A percentile compares a stretch with the other conserved stretches of the same genome.
Evolutionary conservation across 495 filamentous ascomycete genomes (phyloP).

Genomic region (Diplogelasinospora grovesii): DNA sequence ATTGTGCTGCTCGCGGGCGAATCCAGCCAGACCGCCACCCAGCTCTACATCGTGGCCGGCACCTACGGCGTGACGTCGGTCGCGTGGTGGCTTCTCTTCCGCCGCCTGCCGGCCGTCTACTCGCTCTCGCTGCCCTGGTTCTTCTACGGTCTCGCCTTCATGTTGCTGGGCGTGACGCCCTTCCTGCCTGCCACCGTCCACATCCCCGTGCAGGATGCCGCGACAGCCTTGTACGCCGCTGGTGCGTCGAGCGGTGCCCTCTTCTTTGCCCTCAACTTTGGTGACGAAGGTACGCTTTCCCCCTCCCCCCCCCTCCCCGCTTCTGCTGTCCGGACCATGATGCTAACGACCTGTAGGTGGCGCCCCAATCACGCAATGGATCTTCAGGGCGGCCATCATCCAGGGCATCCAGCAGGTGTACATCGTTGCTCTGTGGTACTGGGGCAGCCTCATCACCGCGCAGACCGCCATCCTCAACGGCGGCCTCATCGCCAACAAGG

Average conservation of each 20-base stretch:
- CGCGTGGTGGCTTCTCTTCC: conserved; percentile 41
- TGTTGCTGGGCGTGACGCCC: conserved; percentile 56
- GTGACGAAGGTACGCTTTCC: conserved; percentile 40
- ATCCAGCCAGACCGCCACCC: conserved; percentile 49
- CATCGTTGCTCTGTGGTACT: conserved; percentile 55
- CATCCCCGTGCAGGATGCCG: conserved; percentile 40
- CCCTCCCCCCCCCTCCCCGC: not conserved
- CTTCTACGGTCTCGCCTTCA: conserved; percentile 55
- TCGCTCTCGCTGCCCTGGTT: conserved; percentile 47
- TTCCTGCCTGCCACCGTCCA: conserved; percentile 29
- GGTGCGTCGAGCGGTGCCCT: conserved; percentile 54
- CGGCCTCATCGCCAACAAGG: conserved; percentile 18
- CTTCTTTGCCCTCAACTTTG: conserved; percentile 63
- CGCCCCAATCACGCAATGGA: conserved; percentile 55
- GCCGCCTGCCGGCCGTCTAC: conserved; percentile 25
- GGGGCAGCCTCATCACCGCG: conserved; percentile 43
- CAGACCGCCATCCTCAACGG: conserved; percentile 13
- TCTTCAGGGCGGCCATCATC: conserved; percentile 54
- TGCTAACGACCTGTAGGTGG: conserved; percentile 25
- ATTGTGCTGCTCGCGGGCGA: conserved; percentile 59
- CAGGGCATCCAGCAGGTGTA: conserved; percentile 61
- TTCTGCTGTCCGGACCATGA: not conserved
- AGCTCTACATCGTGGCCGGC: conserved; percentile 54
- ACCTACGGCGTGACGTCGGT: conserved; percentile 53
- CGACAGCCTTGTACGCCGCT: conserved; percentile 50